Base-by-base conservation (phyloP, 768 basidiomycete species). In the Mrakia frigida region DNA sequence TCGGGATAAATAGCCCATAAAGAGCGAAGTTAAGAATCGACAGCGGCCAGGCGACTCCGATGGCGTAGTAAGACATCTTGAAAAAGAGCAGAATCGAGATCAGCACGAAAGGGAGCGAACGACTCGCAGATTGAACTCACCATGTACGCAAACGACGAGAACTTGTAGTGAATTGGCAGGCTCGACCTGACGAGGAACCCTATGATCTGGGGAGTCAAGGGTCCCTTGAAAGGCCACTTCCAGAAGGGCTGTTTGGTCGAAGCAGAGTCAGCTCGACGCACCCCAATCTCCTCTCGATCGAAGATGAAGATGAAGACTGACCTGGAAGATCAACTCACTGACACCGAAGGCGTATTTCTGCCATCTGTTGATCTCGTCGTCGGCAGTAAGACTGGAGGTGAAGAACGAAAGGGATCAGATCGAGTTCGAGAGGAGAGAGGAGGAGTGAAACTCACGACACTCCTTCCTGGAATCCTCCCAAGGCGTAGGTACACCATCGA, bases 331-430 rank as follows among this genome's bases (percentile, higher is more conserved):
- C 89, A 87, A 94, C 72, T 73, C 72, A 93, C 77, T 94, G 87
- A 70, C 95, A 86, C 83, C 84, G 83, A 43, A 80, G 80, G 31
- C 82, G 67, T 37, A 75, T 52, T 94, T 96, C 78, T 94, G 92
- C 94, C 94, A 96, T 1, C 94, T 84, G 80, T 94, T 94, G 16
- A 96, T 85, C 82, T 96, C 94, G 80, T 96, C 94, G 71, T 93
- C 92, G 74, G 89, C 89, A 0, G 93, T 93, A 21, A 96, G 85
- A 31, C 61, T 63, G 21, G 59, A 25, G 28, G n/a, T 6, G 31
- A 7, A n/a, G n/a, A 61, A 61, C n/a, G 21, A 25, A 10, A 4
- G 31, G 7, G 11, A 25, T 61, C 5, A 61, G 59, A 7, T 56
- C n/a, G 39, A 41, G 39, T 16, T 56, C 4, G 6, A 56, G 21